Evolutionary conservation across 2,329 filamentous ascomycete species (phyloP).

Genomic region (Orbilia quercus): DNA sequence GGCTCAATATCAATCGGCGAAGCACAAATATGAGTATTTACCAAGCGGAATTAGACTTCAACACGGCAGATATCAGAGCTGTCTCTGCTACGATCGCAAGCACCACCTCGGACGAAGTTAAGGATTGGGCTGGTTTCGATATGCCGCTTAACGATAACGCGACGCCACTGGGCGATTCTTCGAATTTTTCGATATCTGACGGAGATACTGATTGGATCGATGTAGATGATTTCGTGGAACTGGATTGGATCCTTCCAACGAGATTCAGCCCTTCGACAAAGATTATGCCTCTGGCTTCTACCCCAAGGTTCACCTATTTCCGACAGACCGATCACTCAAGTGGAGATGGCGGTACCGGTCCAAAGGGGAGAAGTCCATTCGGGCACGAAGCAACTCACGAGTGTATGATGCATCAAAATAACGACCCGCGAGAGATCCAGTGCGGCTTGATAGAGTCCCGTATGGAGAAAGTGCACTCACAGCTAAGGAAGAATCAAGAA

Average conservation of each 20-base stretch:
- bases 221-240: conserved; percentile 98
- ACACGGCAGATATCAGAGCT: conserved; percentile 89
- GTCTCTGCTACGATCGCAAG: conserved; percentile 89
- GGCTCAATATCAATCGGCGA: conserved; percentile 78
- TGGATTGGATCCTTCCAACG: conserved; percentile 93
- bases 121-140: conserved; percentile 67
- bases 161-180: conserved; percentile 70
- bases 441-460: conserved; percentile 84
- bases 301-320: conserved; percentile 97
- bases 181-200: conserved; percentile 93
- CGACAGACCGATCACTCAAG: conserved; percentile 92
- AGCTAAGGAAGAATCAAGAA: conserved; percentile 79
- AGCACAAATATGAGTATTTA: conserved; percentile 97
- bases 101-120: conserved; percentile 80
- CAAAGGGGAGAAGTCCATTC: conserved; percentile 85
- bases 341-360: conserved; percentile 75
- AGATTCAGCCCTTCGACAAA: conserved; percentile 92
- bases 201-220: conserved; percentile 97
- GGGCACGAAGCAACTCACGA: conserved; percentile 92
- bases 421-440: conserved; percentile 87
- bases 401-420: conserved; percentile 91
- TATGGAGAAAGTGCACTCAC: conserved; percentile 79
- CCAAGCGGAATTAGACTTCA: conserved; percentile 89
- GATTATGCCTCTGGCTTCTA: conserved; percentile 89
- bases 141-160: conserved; percentile 56